Evolutionary conservation across 2,329 filamentous ascomycete genomes (phyloP).

Genomic region (Chaetomium olivaceum): DNA sequence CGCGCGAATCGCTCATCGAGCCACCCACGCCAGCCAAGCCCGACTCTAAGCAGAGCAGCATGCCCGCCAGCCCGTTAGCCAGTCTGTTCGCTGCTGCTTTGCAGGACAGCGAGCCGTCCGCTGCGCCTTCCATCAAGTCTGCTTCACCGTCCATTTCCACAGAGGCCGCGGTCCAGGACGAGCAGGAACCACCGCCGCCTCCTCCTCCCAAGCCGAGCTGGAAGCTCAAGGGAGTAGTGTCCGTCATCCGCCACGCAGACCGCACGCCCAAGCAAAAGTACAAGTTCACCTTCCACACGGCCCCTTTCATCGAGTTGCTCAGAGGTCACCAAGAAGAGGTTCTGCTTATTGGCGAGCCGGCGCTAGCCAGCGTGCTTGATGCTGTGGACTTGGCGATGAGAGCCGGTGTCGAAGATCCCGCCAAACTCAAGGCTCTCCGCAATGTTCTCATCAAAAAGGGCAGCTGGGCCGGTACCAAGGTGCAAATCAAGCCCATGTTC

Average conservation of each 20-base stretch:
- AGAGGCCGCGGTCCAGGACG: conserved; percentile 35
- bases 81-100: conserved; percentile 30
- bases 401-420: conserved; percentile 78
- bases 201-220: conserved; percentile 85
- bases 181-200: conserved; percentile 59
- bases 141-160: conserved; percentile 43
- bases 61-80: conserved; percentile 31
- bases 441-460: conserved; percentile 92
- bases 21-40: conserved; percentile 33
- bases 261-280: conserved; percentile 98
- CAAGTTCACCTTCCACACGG: conserved; percentile 98
- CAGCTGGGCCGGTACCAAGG: conserved; percentile 91
- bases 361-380: conserved; percentile 81
- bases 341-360: conserved; percentile 86
- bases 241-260: conserved; percentile 93
- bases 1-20: conserved; percentile 25
- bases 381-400: conserved; percentile 80
- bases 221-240: conserved; percentile 97
- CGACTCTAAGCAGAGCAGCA: conserved; percentile 33
- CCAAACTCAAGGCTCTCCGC: conserved; percentile 81
- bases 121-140: conserved; percentile 44
- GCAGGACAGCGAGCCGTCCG: conserved; percentile 39
- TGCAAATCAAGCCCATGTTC: conserved; percentile 99
- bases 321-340: conserved; percentile 97
- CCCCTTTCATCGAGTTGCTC: conserved; percentile 90